Base-by-base conservation (phyloP, 495 filamentous ascomycete species). In the Annulohypoxylon moriforme region DNA sequence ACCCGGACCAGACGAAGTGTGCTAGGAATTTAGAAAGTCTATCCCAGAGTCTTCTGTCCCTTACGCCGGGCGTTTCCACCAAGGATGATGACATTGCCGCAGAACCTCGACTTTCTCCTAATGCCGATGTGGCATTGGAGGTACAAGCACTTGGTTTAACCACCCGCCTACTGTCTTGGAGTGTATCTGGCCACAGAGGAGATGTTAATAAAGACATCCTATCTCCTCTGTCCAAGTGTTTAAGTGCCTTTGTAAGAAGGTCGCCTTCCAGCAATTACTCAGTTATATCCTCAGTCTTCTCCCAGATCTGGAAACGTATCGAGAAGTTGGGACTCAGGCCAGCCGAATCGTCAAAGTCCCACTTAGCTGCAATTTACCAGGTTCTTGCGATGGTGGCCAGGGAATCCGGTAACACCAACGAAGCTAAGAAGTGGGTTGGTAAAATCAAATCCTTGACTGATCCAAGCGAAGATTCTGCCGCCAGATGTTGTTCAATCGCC, bases 131-230 rank as follows among this genome's bases (percentile, higher is more conserved):
- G 0, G 83, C 85, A 0, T 81, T 96, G 13, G 84, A 82, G 38
- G 75, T 96, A 10, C 93, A 97, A 71, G 75, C 86, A 1, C 71
- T 93, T 0, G 92, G 89, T 1, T 81, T 97, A 13, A 85, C 89
- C 55, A 84, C 88, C 33, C 87, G 92, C 6, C 78, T 87, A 14
- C 79, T 86, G 59, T 93, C 90, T 80, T 95, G 93, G 93, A 88
- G 83, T 36, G 55, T 94, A 33, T 88, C 89, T 4, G 84, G 85
- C n/a, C 94, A 96, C 75, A 71, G 88, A 20, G 89, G 85, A 14
- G 86, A 96, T 62, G 77, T 87, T 18, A 84, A 85, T 24, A 92
- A 88, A 74, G 93, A 97, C 27, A 76, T 96, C 56, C 77, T 90
- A 53, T 85, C 89, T 3, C 93, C 93, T 11, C 85, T 94, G 38